phyloP scores from a whole-genome alignment of 768 basidiomycete genomes.

The Baorangia bicolor region DNA sequence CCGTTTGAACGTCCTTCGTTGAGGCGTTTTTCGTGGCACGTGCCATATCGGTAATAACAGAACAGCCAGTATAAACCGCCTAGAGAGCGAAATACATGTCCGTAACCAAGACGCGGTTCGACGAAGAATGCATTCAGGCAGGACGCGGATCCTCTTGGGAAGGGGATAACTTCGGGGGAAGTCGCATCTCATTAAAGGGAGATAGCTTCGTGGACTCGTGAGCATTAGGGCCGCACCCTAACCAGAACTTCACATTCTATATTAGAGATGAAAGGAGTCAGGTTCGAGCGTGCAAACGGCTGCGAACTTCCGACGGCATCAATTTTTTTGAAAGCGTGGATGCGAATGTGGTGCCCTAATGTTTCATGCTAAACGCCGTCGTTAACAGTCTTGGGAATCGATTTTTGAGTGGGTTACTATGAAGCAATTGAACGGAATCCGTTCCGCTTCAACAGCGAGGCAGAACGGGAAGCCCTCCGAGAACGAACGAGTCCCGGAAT shows the following conservation, averaged over 20 bases:
- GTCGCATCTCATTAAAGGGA: conserved; percentile 1
- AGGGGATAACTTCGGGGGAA: conserved; percentile 7
- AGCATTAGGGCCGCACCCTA: neutral
- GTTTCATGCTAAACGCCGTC: conserved; percentile 21
- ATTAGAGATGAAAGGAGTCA: conserved; percentile 18
- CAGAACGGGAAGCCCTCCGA: conserved; percentile 7
- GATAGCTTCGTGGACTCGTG: conserved; percentile 7
- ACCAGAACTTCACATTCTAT: conserved; percentile 2
- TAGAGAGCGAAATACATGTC: conserved; percentile 2
- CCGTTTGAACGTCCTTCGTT: neutral
- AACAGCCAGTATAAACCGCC: neutral
- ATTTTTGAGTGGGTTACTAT: neutral
- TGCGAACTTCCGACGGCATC: conserved; percentile 13
- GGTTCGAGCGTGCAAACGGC: conserved; percentile 15
- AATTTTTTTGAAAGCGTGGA: conserved; percentile 7
- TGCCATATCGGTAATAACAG: conserved; percentile 18
- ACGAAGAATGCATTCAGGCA: neutral
- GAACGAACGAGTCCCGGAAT: conserved; percentile 1
- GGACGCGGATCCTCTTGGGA: conserved; percentile 24
- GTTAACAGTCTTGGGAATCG: neutral
- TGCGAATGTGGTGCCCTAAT: neutral
- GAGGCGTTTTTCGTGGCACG: conserved; percentile 6
- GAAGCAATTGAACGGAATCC: conserved; percentile 9
- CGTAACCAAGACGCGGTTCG: conserved; percentile 7
- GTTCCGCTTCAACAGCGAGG: neutral